Conservation (phyloP, 805 yeast species). For the Suhomyces prunicola region DNA sequence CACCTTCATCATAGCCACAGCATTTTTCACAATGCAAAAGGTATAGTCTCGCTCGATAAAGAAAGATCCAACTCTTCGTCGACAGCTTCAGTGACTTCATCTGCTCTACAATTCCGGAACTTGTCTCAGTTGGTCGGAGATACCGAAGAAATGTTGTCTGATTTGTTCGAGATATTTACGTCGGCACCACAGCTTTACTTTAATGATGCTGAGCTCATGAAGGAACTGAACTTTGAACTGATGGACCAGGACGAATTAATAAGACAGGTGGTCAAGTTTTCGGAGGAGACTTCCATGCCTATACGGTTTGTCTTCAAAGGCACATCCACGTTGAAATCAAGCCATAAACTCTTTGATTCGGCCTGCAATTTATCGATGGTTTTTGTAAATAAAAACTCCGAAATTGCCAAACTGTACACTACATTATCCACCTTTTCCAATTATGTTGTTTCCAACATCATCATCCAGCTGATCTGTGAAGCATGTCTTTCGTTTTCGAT, state of each 20-base stretch:
- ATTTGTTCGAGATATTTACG: conserved; percentile 30
- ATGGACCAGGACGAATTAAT: conserved; percentile 11
- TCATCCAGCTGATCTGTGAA: conserved; percentile 34
- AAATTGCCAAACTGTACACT: conserved; percentile 15
- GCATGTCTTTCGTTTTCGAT: conserved; percentile 32
- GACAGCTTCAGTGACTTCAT: neutral
- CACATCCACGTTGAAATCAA: conserved; percentile 10
- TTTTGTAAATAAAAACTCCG: conserved; percentile 19
- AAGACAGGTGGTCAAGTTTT: conserved; percentile 12
- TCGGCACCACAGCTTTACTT: conserved; percentile 34
- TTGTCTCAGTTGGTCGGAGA: conserved; percentile 2
- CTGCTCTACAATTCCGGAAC: conserved; percentile 1
- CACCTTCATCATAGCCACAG: neutral
- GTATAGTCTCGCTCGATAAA: neutral
- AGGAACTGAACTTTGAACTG: conserved; percentile 13
- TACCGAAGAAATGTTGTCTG: conserved; percentile 28
- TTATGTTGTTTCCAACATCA: conserved; percentile 25
- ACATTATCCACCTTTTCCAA: conserved; percentile 26
- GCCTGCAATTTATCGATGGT: conserved; percentile 33
- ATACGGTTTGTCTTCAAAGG: conserved; percentile 22
- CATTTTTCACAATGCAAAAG: neutral
- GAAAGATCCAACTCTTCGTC: conserved; percentile 2
- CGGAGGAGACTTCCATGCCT: conserved; percentile 25
- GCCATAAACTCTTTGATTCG: conserved; percentile 25
- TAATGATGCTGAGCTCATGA: conserved; percentile 23